Conservation (phyloP, 1,284 basidiomycete genomes). For the Microbotryum saponariae region DNA sequence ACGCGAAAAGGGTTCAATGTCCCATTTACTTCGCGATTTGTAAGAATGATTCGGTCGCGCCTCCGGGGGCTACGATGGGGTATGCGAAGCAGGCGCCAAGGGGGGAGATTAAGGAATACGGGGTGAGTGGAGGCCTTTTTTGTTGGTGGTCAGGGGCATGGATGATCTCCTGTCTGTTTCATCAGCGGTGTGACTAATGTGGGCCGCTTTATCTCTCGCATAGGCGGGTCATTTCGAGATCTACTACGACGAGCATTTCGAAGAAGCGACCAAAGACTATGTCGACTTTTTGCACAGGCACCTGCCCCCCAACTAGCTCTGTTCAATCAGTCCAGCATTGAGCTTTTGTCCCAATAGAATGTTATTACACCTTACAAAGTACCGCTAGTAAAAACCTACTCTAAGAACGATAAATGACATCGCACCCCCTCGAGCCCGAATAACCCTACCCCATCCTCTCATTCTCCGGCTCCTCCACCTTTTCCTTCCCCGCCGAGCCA, state of each 20-base stretch:
- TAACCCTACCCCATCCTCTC: too few species aligned
- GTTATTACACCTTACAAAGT: too few species aligned
- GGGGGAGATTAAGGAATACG: neutral
- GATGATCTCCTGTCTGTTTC: too few species aligned
- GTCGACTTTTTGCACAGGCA: neutral
- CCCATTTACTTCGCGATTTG: slow-evolving; percentile 1
- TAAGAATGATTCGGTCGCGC: neutral
- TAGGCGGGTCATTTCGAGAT: slow-evolving; percentile 3
- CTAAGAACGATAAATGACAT: too few species aligned
- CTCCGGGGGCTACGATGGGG: neutral
- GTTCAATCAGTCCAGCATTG: too few species aligned
- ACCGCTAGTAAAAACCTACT: too few species aligned
- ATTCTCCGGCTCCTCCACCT: neutral
- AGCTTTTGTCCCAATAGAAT: too few species aligned
- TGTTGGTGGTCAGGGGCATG: too few species aligned
- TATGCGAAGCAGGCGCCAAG: neutral
- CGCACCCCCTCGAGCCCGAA: too few species aligned
- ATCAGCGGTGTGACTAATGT: too few species aligned
- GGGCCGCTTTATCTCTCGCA: neutral
- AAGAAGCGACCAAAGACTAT: slow-evolving; percentile 1
- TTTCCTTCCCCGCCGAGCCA: neutral
- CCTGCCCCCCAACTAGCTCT: neutral
- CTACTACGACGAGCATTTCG: neutral
- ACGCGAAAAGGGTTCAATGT: neutral
- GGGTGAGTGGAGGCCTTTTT: neutral